Evolutionary conservation across 106 monocot species (phyloP), one percentile per base, ranked within the genome.

Genomic region (Agapanthus africanus): DNA sequence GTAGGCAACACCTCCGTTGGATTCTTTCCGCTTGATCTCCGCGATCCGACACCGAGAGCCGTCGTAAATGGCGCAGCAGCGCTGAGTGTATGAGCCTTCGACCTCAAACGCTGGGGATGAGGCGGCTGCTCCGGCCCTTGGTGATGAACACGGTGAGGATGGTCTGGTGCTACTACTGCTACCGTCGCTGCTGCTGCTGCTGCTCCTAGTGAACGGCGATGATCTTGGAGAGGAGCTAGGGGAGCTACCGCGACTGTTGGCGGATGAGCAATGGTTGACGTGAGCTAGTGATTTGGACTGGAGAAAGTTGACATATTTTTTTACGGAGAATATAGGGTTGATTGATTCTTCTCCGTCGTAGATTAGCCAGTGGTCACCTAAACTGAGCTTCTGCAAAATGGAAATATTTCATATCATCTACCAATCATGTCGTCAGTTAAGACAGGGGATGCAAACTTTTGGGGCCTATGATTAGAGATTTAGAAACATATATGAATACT

Each of bases 11-110:
- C 78, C 73, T 31, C 26, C 37, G 16, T 50, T 34, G 37, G 69
- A 47, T 65, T 93, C 84, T 71, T 93, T 93, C 42, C 68, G 39
- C 40, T 66, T 66, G 65, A 93, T 78, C 68, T 84, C 78, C 3
- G 87, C 93, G 36, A 93, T 34, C 47, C 31, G 57, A 22, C 76
- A 79, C 46, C 87, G 41, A 23, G 11, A 6, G 51, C 44, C 74
- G 72, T 90, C 85, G 73, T 70, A 79, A 30, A 87, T 35, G 8
- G 16, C 15, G 75, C 87, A 87, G 38, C 73, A 67, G 25, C 90
- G 72, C 35, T 65, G 73, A 51, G 54, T 40, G 77, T 94, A 94
- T 18, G 94, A 94, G 19, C 94, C 94, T 79, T 90, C 81, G 18
- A 94, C 78, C 28, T 77, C 80, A 73, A 78, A 87, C 6, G 46